Evolutionary conservation across 768 basidiomycete species (phyloP).

Genomic region (Fomitopsis serialis): DNA sequence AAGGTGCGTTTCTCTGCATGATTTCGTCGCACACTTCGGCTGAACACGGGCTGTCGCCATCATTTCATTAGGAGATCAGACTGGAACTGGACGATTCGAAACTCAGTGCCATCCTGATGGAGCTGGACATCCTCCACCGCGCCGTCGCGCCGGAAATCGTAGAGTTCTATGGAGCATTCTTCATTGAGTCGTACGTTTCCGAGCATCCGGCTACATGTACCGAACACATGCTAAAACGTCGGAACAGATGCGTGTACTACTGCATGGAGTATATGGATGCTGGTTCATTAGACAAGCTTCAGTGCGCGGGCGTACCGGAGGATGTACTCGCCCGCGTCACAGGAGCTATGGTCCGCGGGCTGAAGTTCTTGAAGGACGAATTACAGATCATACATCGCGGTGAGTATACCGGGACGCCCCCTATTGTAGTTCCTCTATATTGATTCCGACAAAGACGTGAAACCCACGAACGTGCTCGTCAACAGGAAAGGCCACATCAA

Average conservation of each 20-base stretch:
- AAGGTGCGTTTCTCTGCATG: slow-evolving; percentile 54
- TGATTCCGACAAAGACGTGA: slow-evolving; percentile 54
- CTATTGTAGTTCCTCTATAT: neutral
- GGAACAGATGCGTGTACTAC: slow-evolving; percentile 74
- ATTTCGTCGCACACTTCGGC: neutral
- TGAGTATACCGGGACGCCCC: slow-evolving; percentile 1
- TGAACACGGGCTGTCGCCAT: neutral
- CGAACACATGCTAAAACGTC: neutral
- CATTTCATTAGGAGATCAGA: slow-evolving; percentile 78
- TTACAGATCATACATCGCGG: slow-evolving; percentile 81
- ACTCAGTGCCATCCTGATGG: slow-evolving; percentile 96
- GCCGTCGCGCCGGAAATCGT: slow-evolving; percentile 89
- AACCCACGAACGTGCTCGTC: slow-evolving; percentile 91
- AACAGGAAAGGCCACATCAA: slow-evolving; percentile 88
- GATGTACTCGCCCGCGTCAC: slow-evolving; percentile 81
- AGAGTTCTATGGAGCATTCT: slow-evolving; percentile 99
- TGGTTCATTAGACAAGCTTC: slow-evolving; percentile 86
- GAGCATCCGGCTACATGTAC: neutral
- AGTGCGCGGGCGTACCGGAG: slow-evolving; percentile 51
- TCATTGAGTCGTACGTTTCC: slow-evolving; percentile 78
- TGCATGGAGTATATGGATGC: slow-evolving; percentile 99
- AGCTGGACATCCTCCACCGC: slow-evolving; percentile 95
- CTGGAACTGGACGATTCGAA: slow-evolving; percentile 92
- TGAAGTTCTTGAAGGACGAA: slow-evolving; percentile 93
- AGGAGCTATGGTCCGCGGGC: slow-evolving; percentile 75